Percentiles rank a stretch among this genome's conserved stretches.
Conservation (phyloP, 441 rosid species). For the Bocquillonia castaneifolia region DNA sequence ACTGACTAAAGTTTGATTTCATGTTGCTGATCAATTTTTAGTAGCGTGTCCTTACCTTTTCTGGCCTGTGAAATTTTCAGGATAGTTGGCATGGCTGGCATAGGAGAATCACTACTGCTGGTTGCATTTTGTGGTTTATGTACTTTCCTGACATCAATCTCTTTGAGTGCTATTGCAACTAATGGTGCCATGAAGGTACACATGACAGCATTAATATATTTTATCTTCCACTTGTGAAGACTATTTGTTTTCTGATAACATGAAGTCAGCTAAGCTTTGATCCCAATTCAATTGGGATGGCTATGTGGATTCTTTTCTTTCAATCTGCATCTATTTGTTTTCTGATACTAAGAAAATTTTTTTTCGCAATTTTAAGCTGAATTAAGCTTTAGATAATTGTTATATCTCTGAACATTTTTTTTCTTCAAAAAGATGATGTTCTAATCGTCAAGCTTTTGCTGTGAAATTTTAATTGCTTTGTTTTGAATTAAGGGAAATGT, state of each 20-base stretch:
- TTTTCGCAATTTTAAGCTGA: neutral
- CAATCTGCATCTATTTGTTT: too few species aligned
- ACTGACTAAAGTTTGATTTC: neutral
- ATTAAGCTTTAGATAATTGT: neutral
- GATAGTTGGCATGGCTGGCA: constrained; percentile 99
- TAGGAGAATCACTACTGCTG: constrained; percentile 70
- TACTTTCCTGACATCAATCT: constrained; percentile 89
- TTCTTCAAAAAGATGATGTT: neutral
- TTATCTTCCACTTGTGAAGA: neutral
- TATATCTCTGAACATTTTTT: neutral
- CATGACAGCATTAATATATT: neutral
- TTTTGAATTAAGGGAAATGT: neutral
- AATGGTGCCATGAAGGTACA: constrained; percentile 99
- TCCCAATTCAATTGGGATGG: too few species aligned
- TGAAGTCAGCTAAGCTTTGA: too few species aligned
- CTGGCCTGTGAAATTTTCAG: constrained; percentile 39
- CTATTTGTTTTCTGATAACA: neutral
- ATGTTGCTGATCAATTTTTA: neutral
- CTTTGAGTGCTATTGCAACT: constrained; percentile 98
- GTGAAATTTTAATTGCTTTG: neutral
- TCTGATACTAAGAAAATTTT: neutral
- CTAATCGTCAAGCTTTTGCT: neutral
- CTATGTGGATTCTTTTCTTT: too few species aligned
- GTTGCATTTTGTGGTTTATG: constrained; percentile 89
- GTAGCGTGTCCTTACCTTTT: neutral